Evolutionary conservation across 768 basidiomycete genomes (phyloP).

Genomic region (Rhodotorula kratochvilovae): DNA sequence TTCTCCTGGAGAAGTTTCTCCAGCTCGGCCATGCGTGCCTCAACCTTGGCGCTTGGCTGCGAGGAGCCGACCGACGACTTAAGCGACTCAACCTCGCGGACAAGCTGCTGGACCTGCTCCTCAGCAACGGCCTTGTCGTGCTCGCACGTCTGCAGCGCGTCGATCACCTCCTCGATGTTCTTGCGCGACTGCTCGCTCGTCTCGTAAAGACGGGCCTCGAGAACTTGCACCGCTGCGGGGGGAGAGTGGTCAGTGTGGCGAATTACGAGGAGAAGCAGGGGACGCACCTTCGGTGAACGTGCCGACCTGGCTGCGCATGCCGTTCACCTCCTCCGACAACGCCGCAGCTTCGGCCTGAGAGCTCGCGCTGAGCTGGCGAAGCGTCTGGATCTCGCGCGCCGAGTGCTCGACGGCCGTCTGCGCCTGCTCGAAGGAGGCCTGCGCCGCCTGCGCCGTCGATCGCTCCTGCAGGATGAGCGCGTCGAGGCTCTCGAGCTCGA

Average conservation of each 20-base stretch:
- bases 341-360: conserved; percentile 20
- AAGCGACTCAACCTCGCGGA: conserved; percentile 2
- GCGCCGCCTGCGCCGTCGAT: background rate
- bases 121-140: conserved; percentile 5
- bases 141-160: background rate
- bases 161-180: conserved; percentile 23
- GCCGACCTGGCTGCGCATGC: conserved; percentile 2
- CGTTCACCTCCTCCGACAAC: conserved; percentile 1
- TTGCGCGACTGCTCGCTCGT: background rate
- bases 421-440: background rate
- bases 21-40: conserved; percentile 20
- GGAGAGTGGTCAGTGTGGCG: background rate
- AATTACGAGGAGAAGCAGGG: background rate
- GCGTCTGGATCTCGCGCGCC: conserved; percentile 29
- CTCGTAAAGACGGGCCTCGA: conserved; percentile 2
- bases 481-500: conserved; percentile 1
- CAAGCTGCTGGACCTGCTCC: conserved; percentile 1
- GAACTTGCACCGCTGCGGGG: conserved; percentile 2
- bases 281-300: conserved; percentile 12
- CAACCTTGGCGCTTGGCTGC: background rate
- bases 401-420: conserved; percentile 12
- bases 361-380: conserved; percentile 19
- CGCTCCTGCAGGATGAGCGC: conserved; percentile 4
- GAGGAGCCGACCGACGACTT: background rate
- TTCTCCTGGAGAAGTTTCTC: conserved; percentile 16